A percentile compares a stretch with the other conserved stretches of the same genome.
phyloP scores from a whole-genome alignment of 1,284 basidiomycete genomes.

The Tremellales sp. region DNA sequence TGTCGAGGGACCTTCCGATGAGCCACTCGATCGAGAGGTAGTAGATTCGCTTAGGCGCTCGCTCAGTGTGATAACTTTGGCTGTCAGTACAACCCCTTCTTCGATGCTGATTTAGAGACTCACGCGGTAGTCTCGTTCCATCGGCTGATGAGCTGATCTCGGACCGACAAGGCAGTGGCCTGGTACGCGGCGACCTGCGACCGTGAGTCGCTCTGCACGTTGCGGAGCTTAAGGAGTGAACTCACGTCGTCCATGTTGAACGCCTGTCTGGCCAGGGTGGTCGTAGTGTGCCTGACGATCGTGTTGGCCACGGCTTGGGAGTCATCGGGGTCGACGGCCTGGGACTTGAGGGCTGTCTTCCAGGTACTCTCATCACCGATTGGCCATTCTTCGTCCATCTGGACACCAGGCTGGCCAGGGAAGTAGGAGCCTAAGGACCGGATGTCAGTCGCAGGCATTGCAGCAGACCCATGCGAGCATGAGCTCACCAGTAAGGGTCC shows the following conservation, averaged over 20 bases:
- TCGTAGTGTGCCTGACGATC: conserved; percentile 78
- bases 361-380: conserved; percentile 73
- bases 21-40: conserved; percentile 73
- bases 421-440: conserved; percentile 49
- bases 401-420: conserved; percentile 55
- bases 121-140: conserved; percentile 48
- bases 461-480: neutral
- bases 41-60: conserved; percentile 60
- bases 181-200: conserved; percentile 48
- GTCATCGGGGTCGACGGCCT: conserved; percentile 34
- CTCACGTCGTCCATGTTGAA: conserved; percentile 79
- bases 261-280: conserved; percentile 78
- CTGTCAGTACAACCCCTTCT: conserved; percentile 1
- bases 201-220: neutral
- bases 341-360: conserved; percentile 56
- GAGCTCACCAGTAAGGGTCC: conserved; percentile 38
- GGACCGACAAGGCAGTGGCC: conserved; percentile 60
- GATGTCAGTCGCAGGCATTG: too few relatives aligned
- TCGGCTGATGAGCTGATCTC: conserved; percentile 69
- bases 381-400: conserved; percentile 78
- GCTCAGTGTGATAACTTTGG: conserved; percentile 40
- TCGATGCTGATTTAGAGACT: conserved; percentile 3
- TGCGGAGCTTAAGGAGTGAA: neutral
- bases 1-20: conserved; percentile 81
- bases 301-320: conserved; percentile 64